Evolutionary conservation across 805 yeast genomes (phyloP), one percentile per base, ranked within the genome.

Genomic region (Naumovozyma dairenensis): DNA sequence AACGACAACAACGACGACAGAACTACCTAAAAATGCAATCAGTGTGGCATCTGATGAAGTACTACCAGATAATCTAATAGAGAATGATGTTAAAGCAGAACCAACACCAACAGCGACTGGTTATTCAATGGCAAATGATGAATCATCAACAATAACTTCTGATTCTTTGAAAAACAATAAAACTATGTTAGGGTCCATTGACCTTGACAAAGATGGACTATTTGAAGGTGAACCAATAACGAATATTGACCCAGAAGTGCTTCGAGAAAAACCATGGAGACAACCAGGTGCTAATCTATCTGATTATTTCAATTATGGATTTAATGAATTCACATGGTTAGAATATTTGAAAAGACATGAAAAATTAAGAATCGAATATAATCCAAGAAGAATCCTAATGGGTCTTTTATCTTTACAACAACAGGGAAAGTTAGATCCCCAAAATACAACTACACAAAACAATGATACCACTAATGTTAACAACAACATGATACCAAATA

Each of bases 181-280:
- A 40, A 20, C 26, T 10, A 24, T 24, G 26, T 24, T 24, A 14
- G 43, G 48, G 15, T 46, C 62, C 3, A 46, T 65, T 9, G 65
- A 59, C 34, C 34, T 44, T 39, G 60, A 47, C 25, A 55, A 49
- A 9, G 60, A 55, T 12, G 60, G 55, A n/a, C 46, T 42, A 28
- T 55, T 69, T 39, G 80, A 86, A 33, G 96, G 94, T 3, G 69
- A 74, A 45, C 94, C 94, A 4, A 65, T 92, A 31, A 83, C 94
- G 0, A 76, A 80, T 44, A 67, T 89, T 9, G 80, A 82, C 39
- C 68, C 89, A 8, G 89, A 80, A 39, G 80, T 77, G 34, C 62
- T 87, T 31, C 85, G 83, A 43, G 94, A 86, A 44, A 93, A 93
- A 62, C 99, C 99, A 6, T 92, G 99, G 99, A 72, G 98, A 53